Evolutionary conservation across 2,329 filamentous ascomycete species (phyloP), one percentile per base, ranked within the genome.

Genomic region (Fusarium floridanum): DNA sequence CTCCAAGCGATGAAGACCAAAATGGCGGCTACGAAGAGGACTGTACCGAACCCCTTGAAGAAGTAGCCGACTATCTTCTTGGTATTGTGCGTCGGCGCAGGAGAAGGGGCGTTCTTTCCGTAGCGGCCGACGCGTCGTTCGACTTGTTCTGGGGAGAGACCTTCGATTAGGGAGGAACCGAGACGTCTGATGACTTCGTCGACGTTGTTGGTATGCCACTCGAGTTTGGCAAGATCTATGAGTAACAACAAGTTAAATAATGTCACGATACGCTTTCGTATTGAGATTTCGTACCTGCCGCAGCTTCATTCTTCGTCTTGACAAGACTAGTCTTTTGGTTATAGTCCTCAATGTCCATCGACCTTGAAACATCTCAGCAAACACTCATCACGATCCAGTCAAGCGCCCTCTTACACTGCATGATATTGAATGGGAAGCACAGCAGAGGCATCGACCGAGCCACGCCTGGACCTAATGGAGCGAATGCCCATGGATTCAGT

Each of bases 1-100:
- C 90, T 91, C 93, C 93, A 95, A 4, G 93, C 90, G 67, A 95
- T 84, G 77, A 95, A 94, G 60, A 95, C 93, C 4, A 95, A 86
- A 39, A 95, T 88, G 22, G 89, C 86, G 20, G 92, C 93, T 3
- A 91, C 79, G 8, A 95, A 86, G 5, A 95, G 86, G 61, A 96
- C 90, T 2, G 90, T 87, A 3, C 93, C 93, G 75, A 95, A 96
- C 2, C 93, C 93, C 73, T 91, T 92, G 83, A 95, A 95, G 76
- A 95, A 91, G 82, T 95, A 95, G 20, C 89, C 89, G 37, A 92
- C 82, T 6, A 91, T 86, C 70, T 89, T 90, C 24, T 70, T 74
- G 3, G 66, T 68, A 43, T 70, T 66, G 32, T 74, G 71, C 4
- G 71, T 75, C 41, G 68, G 71, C 4, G 71, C 66, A 5, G 71